These are phyloP conservation scores for Didymella segeticola DNA, from an alignment of 2,329 filamentous ascomycete species.

Conservation along the genomic window DNA sequence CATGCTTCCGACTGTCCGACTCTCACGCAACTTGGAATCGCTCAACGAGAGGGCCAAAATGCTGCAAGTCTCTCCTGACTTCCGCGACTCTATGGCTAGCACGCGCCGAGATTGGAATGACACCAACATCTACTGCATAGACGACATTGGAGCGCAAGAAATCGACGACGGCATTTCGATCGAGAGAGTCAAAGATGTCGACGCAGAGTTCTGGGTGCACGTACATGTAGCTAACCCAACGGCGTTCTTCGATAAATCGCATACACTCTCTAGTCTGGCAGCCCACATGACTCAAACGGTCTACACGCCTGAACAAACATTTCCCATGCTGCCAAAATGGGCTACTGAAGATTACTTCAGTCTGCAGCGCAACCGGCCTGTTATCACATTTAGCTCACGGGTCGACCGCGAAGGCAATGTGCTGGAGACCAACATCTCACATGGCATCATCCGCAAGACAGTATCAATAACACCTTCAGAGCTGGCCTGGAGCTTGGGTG, in stretches of 20 bases:
- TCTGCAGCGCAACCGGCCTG: conserved; percentile 60
- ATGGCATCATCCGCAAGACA: conserved; percentile 63
- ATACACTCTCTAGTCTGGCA: conserved; percentile 66
- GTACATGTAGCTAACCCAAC: conserved; percentile 81
- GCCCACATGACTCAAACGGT: conserved; percentile 63
- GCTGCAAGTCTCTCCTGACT: conserved; percentile 37
- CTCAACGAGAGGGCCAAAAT: conserved; percentile 45
- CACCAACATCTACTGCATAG: conserved; percentile 75
- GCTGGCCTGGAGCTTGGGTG: conserved; percentile 40
- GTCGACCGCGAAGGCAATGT: conserved; percentile 60
- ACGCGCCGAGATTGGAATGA: conserved; percentile 66
- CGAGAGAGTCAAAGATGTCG: conserved; percentile 61
- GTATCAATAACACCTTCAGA: conserved; percentile 58
- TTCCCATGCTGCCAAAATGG: conserved; percentile 63
- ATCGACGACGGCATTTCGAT: conserved; percentile 83
- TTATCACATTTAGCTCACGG: conserved; percentile 66
- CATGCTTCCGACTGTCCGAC: conserved; percentile 57
- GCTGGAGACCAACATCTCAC: conserved; percentile 60
- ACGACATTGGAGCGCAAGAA: conserved; percentile 69
- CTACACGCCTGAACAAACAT: conserved; percentile 64
- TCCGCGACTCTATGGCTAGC: conserved; percentile 62
- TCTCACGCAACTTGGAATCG: conserved; percentile 53
- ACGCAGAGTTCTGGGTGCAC: conserved; percentile 73
- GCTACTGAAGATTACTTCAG: conserved; percentile 61
- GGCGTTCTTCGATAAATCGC: conserved; percentile 68